Percentiles rank a stretch among this genome's conserved stretches.
Conservation (phyloP, 2,329 filamentous ascomycete species). For the Tolypocladium tropicale region DNA sequence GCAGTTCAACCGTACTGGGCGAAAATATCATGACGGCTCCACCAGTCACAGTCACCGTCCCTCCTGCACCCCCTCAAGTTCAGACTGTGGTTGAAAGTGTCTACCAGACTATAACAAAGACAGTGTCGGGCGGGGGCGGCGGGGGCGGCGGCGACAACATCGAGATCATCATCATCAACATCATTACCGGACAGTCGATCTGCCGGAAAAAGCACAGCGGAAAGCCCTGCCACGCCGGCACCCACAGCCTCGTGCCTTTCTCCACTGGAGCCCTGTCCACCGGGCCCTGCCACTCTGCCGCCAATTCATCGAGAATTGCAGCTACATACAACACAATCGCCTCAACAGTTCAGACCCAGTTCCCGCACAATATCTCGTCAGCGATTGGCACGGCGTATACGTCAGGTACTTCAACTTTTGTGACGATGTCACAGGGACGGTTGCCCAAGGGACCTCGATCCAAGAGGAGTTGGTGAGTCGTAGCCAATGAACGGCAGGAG, state of each 20-base stretch:
- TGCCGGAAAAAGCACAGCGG: slow-evolving; percentile 18
- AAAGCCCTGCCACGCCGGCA: slow-evolving; percentile 11
- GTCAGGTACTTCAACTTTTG: neutral
- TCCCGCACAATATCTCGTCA: neutral
- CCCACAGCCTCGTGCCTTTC: neutral
- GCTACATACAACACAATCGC: slow-evolving; percentile 27
- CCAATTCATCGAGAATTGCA: slow-evolving; percentile 18
- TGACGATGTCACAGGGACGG: neutral
- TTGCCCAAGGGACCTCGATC: neutral
- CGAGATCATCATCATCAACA: slow-evolving; percentile 20
- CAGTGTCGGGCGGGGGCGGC: slow-evolving; percentile 9
- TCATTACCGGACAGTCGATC: slow-evolving; percentile 16
- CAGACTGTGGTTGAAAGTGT: slow-evolving; percentile 6
- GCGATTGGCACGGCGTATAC: neutral
- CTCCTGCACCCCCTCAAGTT: slow-evolving; percentile 6
- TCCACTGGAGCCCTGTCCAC: slow-evolving; percentile 7
- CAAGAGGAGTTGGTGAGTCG: neutral
- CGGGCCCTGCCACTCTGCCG: slow-evolving; percentile 9
- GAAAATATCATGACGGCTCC: slow-evolving; percentile 12
- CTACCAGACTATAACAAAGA: slow-evolving; percentile 13
- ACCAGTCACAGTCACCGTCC: slow-evolving; percentile 7
- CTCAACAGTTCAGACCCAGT: slow-evolving; percentile 13
- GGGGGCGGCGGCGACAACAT: slow-evolving; percentile 15
- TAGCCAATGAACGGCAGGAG: neutral
- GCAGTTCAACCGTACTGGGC: neutral